phyloP scores from a whole-genome alignment of 352 stramenopile species.

The Globisporangium solare region DNA sequence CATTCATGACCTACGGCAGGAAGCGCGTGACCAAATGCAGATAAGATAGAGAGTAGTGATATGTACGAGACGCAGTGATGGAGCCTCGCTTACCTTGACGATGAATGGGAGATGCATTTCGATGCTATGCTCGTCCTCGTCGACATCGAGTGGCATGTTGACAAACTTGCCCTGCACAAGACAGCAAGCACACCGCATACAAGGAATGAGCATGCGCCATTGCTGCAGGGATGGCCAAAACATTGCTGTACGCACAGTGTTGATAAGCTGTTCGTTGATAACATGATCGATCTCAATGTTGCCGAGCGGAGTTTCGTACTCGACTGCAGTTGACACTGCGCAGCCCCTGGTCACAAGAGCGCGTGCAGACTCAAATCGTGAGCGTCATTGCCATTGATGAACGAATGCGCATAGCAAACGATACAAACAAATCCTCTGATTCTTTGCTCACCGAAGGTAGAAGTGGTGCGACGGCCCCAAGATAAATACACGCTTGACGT shows the following conservation, averaged over 20 bases:
- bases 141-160: conserved; percentile 79
- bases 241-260: conserved; percentile 34
- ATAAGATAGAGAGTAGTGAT: too few relatives aligned
- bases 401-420: neutral
- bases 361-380: neutral
- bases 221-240: neutral
- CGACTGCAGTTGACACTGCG: conserved; percentile 75
- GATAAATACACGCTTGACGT: conserved; percentile 86
- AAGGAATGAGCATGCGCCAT: too few relatives aligned
- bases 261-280: conserved; percentile 87
- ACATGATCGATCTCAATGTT: conserved; percentile 90
- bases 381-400: too few relatives aligned
- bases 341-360: conserved; percentile 40
- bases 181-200: neutral
- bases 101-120: conserved; percentile 98
- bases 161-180: conserved; percentile 56
- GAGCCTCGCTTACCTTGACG: conserved; percentile 54
- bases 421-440: neutral
- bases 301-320: conserved; percentile 93
- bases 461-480: conserved; percentile 96
- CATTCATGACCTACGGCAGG: conserved; percentile 50
- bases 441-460: conserved; percentile 78
- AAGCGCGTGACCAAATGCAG: neutral
- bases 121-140: conserved; percentile 96
- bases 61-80: too few relatives aligned